phyloP scores from a whole-genome alignment of 1,284 basidiomycete species.

The Rhodotorula mucilaginosa region DNA sequence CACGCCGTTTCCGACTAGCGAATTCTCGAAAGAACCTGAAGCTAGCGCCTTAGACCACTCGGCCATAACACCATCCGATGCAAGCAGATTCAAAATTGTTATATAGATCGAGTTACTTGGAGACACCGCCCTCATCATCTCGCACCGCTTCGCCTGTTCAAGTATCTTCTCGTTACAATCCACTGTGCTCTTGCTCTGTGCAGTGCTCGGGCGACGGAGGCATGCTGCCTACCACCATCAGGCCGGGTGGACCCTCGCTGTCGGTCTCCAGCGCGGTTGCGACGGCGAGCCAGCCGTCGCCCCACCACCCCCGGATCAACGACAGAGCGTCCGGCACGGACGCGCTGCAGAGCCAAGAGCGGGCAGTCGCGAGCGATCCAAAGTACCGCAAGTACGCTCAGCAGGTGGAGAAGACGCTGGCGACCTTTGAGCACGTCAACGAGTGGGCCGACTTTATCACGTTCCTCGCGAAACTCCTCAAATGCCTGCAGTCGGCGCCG shows the following conservation, averaged over 20 bases:
- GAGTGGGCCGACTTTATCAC: conserved; percentile 99
- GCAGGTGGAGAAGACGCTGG: conserved; percentile 86
- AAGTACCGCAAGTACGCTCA: conserved; percentile 93
- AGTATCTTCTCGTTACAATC: background rate
- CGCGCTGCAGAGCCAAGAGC: background rate
- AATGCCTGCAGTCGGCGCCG: conserved; percentile 89
- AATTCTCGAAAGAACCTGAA: background rate
- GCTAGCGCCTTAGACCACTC: conserved; percentile 3
- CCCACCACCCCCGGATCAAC: background rate
- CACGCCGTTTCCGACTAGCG: conserved; percentile 6
- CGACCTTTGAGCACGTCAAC: conserved; percentile 90
- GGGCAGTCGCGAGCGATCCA: conserved; percentile 59
- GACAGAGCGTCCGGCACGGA: background rate
- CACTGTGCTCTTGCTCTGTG: too few species aligned
- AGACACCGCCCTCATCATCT: too few species aligned
- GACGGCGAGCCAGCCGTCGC: background rate
- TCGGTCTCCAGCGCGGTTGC: background rate
- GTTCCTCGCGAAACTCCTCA: conserved; percentile 90
- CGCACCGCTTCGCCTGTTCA: background rate
- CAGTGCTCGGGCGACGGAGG: too few species aligned
- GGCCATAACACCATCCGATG: background rate
- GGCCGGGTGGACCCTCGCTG: background rate
- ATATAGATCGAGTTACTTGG: too few species aligned
- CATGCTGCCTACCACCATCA: background rate
- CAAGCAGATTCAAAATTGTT: too few species aligned